Conservation (phyloP, 495 filamentous ascomycete species). For the Cercophora newfieldiana region DNA sequence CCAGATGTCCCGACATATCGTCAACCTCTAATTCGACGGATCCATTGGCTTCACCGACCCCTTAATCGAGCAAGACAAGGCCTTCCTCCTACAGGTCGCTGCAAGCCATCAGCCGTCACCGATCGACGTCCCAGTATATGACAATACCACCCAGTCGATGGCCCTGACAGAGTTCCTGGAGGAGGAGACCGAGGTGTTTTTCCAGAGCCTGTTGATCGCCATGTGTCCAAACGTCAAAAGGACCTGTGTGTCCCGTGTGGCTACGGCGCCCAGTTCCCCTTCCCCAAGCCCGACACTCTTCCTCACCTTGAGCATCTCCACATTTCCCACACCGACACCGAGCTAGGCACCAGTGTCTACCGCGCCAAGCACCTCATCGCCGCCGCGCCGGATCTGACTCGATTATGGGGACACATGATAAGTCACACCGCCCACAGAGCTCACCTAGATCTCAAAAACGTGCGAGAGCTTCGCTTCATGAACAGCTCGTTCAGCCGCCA, state of each 20-base stretch:
- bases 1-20: not conserved
- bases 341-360: not conserved
- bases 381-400: not conserved
- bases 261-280: not conserved
- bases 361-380: not conserved
- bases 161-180: not conserved
- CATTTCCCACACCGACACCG: not conserved
- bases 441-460: not conserved
- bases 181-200: not conserved
- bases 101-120: too few relatives aligned
- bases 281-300: not conserved
- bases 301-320: not conserved
- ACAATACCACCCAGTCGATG: too few relatives aligned
- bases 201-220: not conserved
- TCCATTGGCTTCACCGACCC: not conserved
- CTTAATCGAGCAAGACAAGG: not conserved
- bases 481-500: not conserved
- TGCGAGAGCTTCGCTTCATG: not conserved
- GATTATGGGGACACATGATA: not conserved
- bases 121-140: too few relatives aligned
- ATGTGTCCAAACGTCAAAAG: not conserved
- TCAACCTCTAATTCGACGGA: not conserved
- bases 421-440: not conserved
- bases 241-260: not conserved
- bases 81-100: too few relatives aligned